A percentile compares a stretch with the other conserved stretches of the same genome.
phyloP scores from a whole-genome alignment of 208 protist species.

The Tritrichomonas foetus region DNA sequence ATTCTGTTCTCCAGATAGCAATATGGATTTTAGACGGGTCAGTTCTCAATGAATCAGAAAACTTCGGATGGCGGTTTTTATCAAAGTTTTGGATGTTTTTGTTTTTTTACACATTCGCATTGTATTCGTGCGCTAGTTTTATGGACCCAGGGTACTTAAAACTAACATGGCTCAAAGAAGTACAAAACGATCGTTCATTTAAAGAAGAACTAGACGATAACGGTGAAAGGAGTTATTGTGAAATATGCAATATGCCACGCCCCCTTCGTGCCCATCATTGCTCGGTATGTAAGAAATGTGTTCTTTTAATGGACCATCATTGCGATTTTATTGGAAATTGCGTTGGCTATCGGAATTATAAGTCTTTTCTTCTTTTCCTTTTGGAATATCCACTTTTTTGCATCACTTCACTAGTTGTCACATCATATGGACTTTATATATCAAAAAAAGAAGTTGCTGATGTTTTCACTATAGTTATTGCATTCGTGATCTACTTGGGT shows the following conservation, averaged over 20 bases:
- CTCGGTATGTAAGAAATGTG: neutral
- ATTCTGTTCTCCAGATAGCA: too few species aligned
- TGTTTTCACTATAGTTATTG: neutral
- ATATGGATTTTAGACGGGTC: too few species aligned
- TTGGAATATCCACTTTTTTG: neutral
- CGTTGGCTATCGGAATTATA: conserved; percentile 37
- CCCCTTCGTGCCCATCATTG: conserved; percentile 29
- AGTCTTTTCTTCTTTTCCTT: neutral
- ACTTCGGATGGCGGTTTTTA: too few species aligned
- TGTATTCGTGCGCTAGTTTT: neutral
- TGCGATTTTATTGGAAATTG: conserved; percentile 38
- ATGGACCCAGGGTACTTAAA: conserved; percentile 23
- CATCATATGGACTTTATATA: neutral
- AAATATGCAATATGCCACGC: conserved; percentile 1
- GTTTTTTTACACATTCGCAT: neutral
- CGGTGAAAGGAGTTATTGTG: conserved; percentile 1
- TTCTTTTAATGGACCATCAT: conserved; percentile 32
- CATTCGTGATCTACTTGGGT: neutral
- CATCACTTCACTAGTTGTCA: too few species aligned
- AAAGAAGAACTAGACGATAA: conserved; percentile 33
- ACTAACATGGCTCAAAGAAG: neutral
- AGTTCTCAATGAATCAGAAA: too few species aligned
- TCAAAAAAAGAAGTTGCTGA: too few species aligned
- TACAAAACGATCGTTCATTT: neutral
- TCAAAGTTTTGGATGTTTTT: too few species aligned